Evolutionary conservation across 202 grass and related monocot species (phyloP).

Genomic region (Setaria viridis): DNA sequence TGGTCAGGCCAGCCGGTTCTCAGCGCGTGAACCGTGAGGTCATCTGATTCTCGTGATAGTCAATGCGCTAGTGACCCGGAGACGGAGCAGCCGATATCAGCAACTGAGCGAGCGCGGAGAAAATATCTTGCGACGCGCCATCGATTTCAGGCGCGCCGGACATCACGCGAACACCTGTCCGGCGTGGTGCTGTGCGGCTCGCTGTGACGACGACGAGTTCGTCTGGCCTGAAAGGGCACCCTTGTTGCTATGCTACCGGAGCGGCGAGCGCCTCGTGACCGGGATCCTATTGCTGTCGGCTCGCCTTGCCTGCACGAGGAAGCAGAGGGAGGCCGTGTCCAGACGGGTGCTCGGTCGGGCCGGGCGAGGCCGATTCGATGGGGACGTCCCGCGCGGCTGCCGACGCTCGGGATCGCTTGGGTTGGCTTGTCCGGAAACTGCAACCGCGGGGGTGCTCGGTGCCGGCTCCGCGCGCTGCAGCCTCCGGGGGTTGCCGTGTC

Average conservation of each 20-base stretch:
- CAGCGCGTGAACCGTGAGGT: not conserved
- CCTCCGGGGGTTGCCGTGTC: not conserved
- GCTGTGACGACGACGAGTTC: not conserved
- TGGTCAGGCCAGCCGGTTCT: not conserved
- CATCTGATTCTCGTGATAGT: not conserved
- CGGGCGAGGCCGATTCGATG: too few relatives aligned
- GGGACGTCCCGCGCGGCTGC: not conserved
- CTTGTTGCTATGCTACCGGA: not conserved
- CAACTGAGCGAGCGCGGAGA: too few relatives aligned
- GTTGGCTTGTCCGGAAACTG: not conserved
- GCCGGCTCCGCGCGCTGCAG: slow-evolving; percentile 1
- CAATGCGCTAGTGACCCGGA: not conserved
- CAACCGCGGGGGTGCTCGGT: not conserved
- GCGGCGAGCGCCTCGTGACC: not conserved
- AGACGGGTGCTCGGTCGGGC: slow-evolving; percentile 15
- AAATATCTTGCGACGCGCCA: not conserved
- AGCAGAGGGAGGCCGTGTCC: not conserved
- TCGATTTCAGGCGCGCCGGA: not conserved
- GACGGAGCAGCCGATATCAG: not conserved
- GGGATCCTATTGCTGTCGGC: not conserved
- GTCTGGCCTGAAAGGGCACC: not conserved
- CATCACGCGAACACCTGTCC: not conserved
- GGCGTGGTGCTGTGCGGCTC: not conserved
- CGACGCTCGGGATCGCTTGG: not conserved
- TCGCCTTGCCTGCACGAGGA: too few relatives aligned